Evolutionary conservation across 306 rosid species (phyloP).

Genomic region (Citrullus colocynthis): DNA sequence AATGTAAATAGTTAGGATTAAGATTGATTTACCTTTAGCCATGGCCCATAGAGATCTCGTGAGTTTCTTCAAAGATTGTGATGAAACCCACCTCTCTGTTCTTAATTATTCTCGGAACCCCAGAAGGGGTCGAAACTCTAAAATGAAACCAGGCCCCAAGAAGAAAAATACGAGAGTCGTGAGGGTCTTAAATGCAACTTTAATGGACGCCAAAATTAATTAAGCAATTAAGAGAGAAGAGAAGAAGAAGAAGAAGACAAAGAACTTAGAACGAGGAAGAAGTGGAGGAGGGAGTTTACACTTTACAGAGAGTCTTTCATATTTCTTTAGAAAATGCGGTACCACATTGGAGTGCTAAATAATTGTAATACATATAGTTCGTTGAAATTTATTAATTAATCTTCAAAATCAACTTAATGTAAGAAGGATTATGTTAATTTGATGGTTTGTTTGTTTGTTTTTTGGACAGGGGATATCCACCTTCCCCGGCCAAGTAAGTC

Average conservation of each 20-base stretch:
- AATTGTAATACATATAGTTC: neutral
- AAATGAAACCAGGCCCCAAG: conserved; percentile 12
- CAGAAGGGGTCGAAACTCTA: neutral
- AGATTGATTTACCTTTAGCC: neutral
- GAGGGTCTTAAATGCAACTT: conserved; percentile 5
- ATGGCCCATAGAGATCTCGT: conserved; percentile 55
- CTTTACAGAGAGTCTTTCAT: neutral
- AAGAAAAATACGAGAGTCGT: neutral
- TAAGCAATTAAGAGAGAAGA: neutral
- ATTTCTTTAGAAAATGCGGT: neutral
- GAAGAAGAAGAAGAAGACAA: conserved; percentile 2
- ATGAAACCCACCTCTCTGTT: conserved; percentile 27
- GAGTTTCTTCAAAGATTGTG: conserved; percentile 29
- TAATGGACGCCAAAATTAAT: neutral
- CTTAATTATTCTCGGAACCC: conserved; percentile 2
- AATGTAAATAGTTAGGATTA: conserved; percentile 12
- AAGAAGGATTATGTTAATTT: neutral
- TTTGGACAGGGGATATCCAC: neutral
- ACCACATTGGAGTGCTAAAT: neutral
- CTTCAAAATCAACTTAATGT: neutral
- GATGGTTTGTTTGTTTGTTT: neutral
- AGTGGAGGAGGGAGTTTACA: neutral
- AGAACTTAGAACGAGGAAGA: neutral
- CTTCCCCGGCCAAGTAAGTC: conserved; percentile 29
- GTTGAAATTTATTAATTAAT: neutral